Conservation (phyloP, 345 rosid species). For the Linum tenue region DNA sequence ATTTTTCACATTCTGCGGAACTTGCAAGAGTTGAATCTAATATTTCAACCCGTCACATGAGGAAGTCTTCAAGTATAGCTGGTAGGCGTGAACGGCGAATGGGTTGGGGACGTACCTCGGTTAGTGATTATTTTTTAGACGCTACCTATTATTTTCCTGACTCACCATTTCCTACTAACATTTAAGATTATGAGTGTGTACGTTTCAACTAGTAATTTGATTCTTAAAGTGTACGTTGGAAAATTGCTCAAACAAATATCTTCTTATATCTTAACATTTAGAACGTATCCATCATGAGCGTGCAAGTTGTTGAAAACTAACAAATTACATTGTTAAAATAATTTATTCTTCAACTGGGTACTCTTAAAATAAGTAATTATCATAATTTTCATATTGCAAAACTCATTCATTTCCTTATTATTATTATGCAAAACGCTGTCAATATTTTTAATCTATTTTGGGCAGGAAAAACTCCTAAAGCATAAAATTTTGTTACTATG, state of each 20-base stretch:
- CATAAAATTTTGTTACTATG: too few species aligned
- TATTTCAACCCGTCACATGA: slow-evolving; percentile 23
- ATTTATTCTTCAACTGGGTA: too few species aligned
- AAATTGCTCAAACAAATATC: background rate
- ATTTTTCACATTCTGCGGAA: slow-evolving; percentile 24
- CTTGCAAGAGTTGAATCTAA: slow-evolving; percentile 14
- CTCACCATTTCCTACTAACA: background rate
- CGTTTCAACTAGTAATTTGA: slow-evolving; percentile 1
- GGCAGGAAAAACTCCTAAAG: too few species aligned
- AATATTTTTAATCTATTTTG: too few species aligned
- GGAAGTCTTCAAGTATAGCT: slow-evolving; percentile 33
- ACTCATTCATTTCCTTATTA: too few species aligned
- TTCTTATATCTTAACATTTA: too few species aligned
- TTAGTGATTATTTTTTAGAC: slow-evolving; percentile 32
- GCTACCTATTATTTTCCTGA: background rate
- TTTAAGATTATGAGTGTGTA: background rate
- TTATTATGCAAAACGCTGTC: too few species aligned
- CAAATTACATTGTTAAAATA: too few species aligned
- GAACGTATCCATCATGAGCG: too few species aligned
- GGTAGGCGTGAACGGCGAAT: slow-evolving; percentile 30
- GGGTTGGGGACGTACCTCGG: slow-evolving; percentile 62
- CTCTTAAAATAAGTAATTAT: too few species aligned
- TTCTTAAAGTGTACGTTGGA: background rate
- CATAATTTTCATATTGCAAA: too few species aligned
- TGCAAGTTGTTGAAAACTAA: too few species aligned